Conservation (phyloP, 2,329 filamentous ascomycete genomes). For the Chrysosporium keratinophilum region DNA sequence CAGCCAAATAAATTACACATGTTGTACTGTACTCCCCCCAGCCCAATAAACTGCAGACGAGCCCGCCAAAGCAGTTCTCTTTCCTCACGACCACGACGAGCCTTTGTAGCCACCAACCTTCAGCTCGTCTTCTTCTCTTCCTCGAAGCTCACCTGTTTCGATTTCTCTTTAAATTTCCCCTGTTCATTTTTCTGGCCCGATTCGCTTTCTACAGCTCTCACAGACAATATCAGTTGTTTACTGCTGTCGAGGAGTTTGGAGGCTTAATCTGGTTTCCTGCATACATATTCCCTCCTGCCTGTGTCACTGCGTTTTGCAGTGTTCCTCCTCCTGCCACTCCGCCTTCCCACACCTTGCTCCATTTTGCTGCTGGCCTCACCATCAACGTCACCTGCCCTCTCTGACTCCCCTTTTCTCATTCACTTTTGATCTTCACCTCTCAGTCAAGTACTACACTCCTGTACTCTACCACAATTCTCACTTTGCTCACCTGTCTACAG, state of each 20-base stretch:
- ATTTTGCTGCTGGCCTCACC: slow-evolving; percentile 13
- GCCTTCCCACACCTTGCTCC: slow-evolving; percentile 18
- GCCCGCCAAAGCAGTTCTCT: slow-evolving; percentile 5
- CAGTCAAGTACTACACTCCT: background rate
- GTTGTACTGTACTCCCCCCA: slow-evolving; percentile 8
- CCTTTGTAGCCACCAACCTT: slow-evolving; percentile 4
- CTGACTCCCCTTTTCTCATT: slow-evolving; percentile 2
- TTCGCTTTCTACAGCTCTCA: background rate
- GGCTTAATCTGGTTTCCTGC: slow-evolving; percentile 12
- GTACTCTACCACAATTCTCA: slow-evolving; percentile 4
- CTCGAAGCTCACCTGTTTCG: background rate
- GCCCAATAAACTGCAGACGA: slow-evolving; percentile 2
- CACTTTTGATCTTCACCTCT: slow-evolving; percentile 2
- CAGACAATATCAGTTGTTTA: background rate
- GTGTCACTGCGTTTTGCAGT: slow-evolving; percentile 10
- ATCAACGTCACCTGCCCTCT: slow-evolving; percentile 12
- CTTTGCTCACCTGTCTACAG: background rate
- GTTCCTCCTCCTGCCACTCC: slow-evolving; percentile 11
- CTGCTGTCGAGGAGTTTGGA: slow-evolving; percentile 3
- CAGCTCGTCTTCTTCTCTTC: slow-evolving; percentile 2
- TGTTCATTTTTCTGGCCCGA: background rate
- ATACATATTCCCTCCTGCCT: slow-evolving; percentile 9
- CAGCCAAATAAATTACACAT: slow-evolving; percentile 9
- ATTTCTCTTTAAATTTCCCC: background rate
- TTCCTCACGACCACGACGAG: background rate